Base-by-base conservation (phyloP, 2,329 filamentous ascomycete species). In the Metarhizium guizhouense region DNA sequence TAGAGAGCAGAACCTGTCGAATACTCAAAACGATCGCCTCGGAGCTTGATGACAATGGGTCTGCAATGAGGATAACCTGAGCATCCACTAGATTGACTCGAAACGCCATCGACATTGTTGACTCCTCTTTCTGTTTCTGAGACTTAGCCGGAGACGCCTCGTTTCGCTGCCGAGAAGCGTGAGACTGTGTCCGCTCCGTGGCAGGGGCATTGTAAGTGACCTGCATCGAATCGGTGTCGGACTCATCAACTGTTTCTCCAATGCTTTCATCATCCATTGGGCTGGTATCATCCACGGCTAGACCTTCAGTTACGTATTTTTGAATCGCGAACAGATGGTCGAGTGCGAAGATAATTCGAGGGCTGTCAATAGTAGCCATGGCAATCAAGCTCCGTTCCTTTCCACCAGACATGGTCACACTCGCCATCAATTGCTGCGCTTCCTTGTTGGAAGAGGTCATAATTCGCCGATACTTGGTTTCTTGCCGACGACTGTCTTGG, bases 391-490 rank as follows among this genome's bases (percentile, higher is more conserved):
- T 89, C 57, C 85, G 84, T 45, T 96, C 87, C 38, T 84, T 76
- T 3, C 91, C 91, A 16, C 91, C 89, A 0, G 92, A 91, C 71
- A 99, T 95, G 0, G 92, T 95, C 4, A 99, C 76, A 67, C 88
- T 96, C 18, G 94, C 94, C 94, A 99, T 99, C 66, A 99, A 92
- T 64, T 99, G 95, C 69, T 97, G 92, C 49, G 94, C 91, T 55
- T 92, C 87, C 63, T 91, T 93, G 70, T 96, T 97, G 65, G 92
- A 91, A 55, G 95, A 86, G 2, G 92, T 92, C 94, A 99, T 97
- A 73, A 99, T 96, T 69, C 93, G 95, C 52, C 91, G 85, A 78
- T 95, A 99, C 67, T 95, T 96, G 5, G 87, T 88, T 63, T 95
- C 92, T 54, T 84, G 82, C 4, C 84, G 85, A n/a, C 95, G 86